Base-by-base conservation (phyloP, 1,284 basidiomycete species). In the Malassezia slooffiae region DNA sequence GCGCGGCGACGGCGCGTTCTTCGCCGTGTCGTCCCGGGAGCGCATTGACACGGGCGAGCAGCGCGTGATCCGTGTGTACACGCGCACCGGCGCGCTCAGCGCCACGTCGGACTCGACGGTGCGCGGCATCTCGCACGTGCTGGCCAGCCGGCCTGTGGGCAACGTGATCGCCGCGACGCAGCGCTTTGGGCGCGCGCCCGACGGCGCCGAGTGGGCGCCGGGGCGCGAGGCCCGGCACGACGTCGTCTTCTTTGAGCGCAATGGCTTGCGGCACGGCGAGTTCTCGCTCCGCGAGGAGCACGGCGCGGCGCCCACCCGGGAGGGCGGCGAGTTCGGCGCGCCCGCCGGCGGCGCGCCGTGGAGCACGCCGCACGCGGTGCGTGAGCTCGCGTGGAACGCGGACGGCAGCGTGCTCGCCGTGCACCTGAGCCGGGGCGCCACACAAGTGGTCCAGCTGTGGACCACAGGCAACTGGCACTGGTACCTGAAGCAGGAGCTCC, bases 391-490 rank as follows among this genome's bases (percentile, higher is more conserved):
- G 2, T 99, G 91, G 91, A 95, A 84, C 63, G 77, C 81, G 1
- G 89, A 91, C 68, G 91, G 88, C 1, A 81, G 79, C 46, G 75
- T 93, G 1, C 73, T 99, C 11, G 82, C 82, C 0, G 74, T 95
- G 0, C 40, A 34, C 5, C 17, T 37, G 10, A 36, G 24, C 12
- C 41, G 24, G 24, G 26, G 19, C 15, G 21, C 30, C 11, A 20
- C n/a, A 11, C 38, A 42, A 24, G 47, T 43, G 13, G 55, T 97
- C 16, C 93, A 99, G 72, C 73, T 97, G 2, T 99, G 89, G 88
- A 85, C 87, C 0, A 87, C 77, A 19, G 82, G 84, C 36, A 99
- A 99, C 70, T 97, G 93, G 70, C 84, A 95, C 69, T 95, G 90
- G 85, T 88, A 67, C 34, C 55, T 67, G 34, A 67, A 66, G 52